Evolutionary conservation across 176 grass and related monocot genomes (phyloP).

Genomic region (Rhynchospora tenuis): DNA sequence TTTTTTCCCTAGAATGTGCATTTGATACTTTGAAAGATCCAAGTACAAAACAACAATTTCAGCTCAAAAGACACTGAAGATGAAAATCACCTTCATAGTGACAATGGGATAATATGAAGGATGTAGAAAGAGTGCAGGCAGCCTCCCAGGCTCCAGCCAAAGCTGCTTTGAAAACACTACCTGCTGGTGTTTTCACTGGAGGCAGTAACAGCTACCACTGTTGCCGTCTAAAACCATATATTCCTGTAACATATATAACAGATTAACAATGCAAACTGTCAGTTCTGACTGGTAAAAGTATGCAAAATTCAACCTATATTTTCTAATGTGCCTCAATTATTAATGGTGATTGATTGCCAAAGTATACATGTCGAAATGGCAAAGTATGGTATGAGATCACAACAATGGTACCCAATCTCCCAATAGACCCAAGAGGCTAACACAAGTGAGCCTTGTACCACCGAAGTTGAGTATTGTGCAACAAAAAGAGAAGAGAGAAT

Average conservation of each 20-base stretch:
- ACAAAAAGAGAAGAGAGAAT: background rate
- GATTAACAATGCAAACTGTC: conserved; percentile 12
- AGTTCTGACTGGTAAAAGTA: background rate
- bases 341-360: background rate
- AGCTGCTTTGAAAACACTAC: conserved; percentile 87
- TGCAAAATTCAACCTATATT: background rate
- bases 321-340: background rate
- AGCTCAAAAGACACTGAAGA: background rate
- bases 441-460: background rate
- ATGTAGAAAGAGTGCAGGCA: conserved; percentile 89
- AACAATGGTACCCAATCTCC: background rate
- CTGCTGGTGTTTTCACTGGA: conserved; percentile 72
- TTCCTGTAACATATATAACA: conserved; percentile 38
- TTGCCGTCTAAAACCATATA: conserved; percentile 98
- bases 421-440: background rate
- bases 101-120: conserved; percentile 85
- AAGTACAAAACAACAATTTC: background rate
- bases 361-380: background rate
- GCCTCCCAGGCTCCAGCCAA: conserved; percentile 63
- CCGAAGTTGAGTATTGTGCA: background rate
- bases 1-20: background rate
- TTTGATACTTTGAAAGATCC: background rate
- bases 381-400: background rate
- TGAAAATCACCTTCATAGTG: conserved; percentile 73
- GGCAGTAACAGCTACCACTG: conserved; percentile 76